Evolutionary conservation across 192 early-diverging fungal species (phyloP).

Genomic region (Pilobolus umbonatus): DNA sequence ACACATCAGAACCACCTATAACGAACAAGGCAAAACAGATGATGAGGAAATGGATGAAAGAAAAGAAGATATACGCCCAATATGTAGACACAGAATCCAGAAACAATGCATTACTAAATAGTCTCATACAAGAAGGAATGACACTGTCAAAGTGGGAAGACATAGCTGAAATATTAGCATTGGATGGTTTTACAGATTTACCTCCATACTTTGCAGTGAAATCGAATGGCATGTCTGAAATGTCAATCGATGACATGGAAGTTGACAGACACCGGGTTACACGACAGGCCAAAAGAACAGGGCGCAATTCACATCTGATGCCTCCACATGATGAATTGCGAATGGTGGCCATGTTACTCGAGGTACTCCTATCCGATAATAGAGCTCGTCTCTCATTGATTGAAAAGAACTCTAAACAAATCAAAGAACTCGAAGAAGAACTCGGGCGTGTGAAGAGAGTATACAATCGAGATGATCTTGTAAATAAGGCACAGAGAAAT

Average conservation of each 20-base stretch:
- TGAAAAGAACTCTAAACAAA: not conserved
- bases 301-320: not conserved
- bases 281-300: constrained; percentile 4
- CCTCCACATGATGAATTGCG: constrained; percentile 1
- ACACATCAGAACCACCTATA: not conserved
- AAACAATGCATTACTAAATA: not conserved
- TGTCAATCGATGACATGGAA: not conserved
- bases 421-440: constrained; percentile 8
- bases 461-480: constrained; percentile 4
- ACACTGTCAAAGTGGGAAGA: constrained; percentile 7
- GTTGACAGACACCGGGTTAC: no score
- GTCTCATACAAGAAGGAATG: constrained; percentile 8
- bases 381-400: constrained; percentile 4
- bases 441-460: not conserved
- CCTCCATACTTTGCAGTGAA: not conserved
- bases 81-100: not conserved
- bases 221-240: not conserved
- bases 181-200: not conserved
- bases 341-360: constrained; percentile 18
- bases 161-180: constrained; percentile 4
- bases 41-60: constrained; percentile 4
- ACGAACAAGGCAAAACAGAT: not conserved
- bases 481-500: constrained; percentile 1
- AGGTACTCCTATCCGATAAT: constrained; percentile 8
- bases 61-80: constrained; percentile 1